Percentiles rank a stretch among this genome's conserved stretches.
Conservation (phyloP, 2,329 filamentous ascomycete genomes). For the Alternaria triticina region DNA sequence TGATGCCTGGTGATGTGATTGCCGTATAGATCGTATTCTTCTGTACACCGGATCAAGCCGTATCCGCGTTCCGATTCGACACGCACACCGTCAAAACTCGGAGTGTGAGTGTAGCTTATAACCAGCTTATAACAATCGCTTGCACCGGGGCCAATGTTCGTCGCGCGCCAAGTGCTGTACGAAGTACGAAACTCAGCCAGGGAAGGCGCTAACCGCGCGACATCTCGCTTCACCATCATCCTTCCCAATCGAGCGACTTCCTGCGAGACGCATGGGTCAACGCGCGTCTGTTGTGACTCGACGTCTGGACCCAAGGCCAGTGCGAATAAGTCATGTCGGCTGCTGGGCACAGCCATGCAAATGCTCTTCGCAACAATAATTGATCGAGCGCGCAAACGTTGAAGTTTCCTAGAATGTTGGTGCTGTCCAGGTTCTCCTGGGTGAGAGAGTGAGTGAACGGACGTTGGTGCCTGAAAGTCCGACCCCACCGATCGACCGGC, state of each 20-base stretch:
- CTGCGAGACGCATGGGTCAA: conserved; percentile 14
- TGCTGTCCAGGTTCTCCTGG: not conserved
- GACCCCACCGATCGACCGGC: not conserved
- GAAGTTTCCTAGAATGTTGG: not conserved
- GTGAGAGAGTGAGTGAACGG: not conserved
- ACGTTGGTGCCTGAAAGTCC: not conserved
- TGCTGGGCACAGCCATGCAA: not conserved
- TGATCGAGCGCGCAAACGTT: not conserved
- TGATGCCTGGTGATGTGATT: conserved; percentile 11
- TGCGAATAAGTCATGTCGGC: not conserved
- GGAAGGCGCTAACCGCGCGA: conserved; percentile 6
- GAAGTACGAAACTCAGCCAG: not conserved
- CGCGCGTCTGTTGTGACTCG: not conserved
- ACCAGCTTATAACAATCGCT: not conserved
- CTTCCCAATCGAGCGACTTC: conserved; percentile 22
- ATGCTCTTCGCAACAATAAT: not conserved
- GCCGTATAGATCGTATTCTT: not conserved
- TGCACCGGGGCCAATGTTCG: not conserved
- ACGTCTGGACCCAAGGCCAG: not conserved
- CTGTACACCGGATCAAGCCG: not conserved
- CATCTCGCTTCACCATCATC: conserved; percentile 5
- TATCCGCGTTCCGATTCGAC: not conserved
- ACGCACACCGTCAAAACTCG: not conserved
- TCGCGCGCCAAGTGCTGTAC: not conserved
- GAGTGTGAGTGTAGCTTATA: not conserved